These are phyloP conservation scores for Chaetomiaceae sp. DNA, from an alignment of 2,329 filamentous ascomycete genomes.

Conservation along the genomic window DNA sequence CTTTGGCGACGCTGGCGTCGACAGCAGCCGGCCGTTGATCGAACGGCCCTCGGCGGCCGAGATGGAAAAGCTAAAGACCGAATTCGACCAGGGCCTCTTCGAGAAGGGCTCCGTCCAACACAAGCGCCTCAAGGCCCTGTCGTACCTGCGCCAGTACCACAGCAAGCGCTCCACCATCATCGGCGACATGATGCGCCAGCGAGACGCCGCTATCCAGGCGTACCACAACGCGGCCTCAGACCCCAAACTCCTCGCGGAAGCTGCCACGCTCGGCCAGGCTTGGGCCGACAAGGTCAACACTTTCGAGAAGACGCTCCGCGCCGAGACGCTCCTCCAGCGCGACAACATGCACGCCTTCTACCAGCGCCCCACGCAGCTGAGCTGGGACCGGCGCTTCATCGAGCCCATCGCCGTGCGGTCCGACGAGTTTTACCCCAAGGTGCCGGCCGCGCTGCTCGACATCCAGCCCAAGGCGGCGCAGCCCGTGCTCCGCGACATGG, in stretches of 20 bases:
- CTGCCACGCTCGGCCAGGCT: conserved; percentile 17
- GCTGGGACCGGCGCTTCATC: conserved; percentile 65
- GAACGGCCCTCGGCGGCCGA: conserved; percentile 40
- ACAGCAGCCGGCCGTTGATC: conserved; percentile 23
- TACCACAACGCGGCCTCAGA: conserved; percentile 17
- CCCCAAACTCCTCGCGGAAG: conserved; percentile 2
- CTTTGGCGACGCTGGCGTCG: conserved; percentile 13
- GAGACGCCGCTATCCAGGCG: conserved; percentile 26
- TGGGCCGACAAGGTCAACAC: conserved; percentile 35
- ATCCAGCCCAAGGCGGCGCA: conserved; percentile 56
- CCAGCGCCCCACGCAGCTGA: conserved; percentile 47
- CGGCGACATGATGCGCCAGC: conserved; percentile 31
- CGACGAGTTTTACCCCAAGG: conserved; percentile 63
- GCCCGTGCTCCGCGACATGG: conserved; percentile 44
- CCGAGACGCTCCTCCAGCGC: conserved; percentile 37
- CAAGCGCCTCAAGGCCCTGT: conserved; percentile 15
- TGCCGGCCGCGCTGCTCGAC: conserved; percentile 57
- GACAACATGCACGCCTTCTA: conserved; percentile 53
- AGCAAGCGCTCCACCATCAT: conserved; percentile 18
- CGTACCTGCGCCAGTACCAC: conserved; percentile 13
- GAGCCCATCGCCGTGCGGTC: conserved; percentile 59
- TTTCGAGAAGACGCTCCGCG: conserved; percentile 31
- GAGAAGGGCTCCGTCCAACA: neutral
- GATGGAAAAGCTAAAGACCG: conserved; percentile 36
- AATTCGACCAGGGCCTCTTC: conserved; percentile 21